phyloP scores from a whole-genome alignment of 2,329 filamentous ascomycete genomes.

The Paecilomyces fulvus region DNA sequence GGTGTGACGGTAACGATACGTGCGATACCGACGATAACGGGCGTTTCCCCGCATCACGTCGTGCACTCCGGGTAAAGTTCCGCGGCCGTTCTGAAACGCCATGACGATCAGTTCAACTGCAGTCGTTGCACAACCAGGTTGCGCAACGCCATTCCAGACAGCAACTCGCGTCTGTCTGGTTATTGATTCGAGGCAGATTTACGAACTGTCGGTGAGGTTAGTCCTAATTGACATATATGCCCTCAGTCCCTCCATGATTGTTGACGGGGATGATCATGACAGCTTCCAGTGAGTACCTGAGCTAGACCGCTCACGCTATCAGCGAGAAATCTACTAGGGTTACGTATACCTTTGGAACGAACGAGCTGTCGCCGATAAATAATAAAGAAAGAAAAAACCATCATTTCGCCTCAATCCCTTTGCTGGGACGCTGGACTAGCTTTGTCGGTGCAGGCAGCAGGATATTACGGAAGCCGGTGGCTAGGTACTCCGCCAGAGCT shows the following conservation, averaged over 20 bases:
- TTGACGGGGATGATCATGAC: background rate
- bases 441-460: background rate
- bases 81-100: no score
- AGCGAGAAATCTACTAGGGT: background rate
- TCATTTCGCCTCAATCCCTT: background rate
- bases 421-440: background rate
- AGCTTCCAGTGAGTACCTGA: background rate
- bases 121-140: background rate
- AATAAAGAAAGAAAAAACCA: no score
- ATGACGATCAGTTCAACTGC: background rate
- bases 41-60: background rate
- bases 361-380: background rate
- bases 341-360: background rate
- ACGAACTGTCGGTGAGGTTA: background rate
- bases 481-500: background rate
- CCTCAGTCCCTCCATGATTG: background rate
- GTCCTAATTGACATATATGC: background rate
- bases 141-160: background rate
- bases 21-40: background rate
- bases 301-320: background rate
- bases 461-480: background rate
- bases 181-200: background rate
- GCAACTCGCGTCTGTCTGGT: background rate
- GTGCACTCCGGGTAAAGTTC: background rate
- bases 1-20: background rate